Base-by-base conservation (phyloP, 2,329 filamentous ascomycete species). In the Trichoderma afroharzianum region DNA sequence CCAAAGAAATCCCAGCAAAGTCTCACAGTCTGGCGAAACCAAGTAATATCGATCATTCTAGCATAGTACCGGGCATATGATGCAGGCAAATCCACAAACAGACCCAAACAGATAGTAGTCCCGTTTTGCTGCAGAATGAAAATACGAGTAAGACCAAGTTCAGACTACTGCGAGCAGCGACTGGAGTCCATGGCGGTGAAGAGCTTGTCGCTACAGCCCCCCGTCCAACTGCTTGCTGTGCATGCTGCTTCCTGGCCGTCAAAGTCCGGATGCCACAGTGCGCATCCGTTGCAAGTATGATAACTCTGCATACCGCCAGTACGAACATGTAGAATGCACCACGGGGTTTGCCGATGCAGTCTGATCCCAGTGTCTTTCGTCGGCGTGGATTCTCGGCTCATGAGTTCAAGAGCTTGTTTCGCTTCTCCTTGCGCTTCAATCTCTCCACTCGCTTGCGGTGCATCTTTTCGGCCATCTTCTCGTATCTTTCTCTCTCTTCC, bases 391-490 rank as follows among this genome's bases (percentile, higher is more conserved):
- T 47, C n/a, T 58, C 26, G 32, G 66, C 75, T 81, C 84, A 91
- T 73, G 89, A 91, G 80, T 91, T 91, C 77, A 92, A 80, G 80
- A 94, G 83, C 85, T 95, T 96, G 83, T 95, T 99, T 80, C 96
- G 90, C 91, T 98, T 98, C 86, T 99, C 96, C 82, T 94, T 93
- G 79, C 95, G 89, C 90, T 94, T 97, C 82, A 97, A 83, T 77
- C 96, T 89, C 83, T 99, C 96, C 14, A 98, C 92, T 73, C 95
- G 88, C 87, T 97, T 98, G 83, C 89, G 90, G 85, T 98, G 95
- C 96, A 99, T 98, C 85, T 96, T 98, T 84, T 94, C 93, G 24
- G 94, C 95, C 89, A 99, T 89, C 85, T 95, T 93, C 81, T 94
- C 93, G 80, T 95, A 98, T 76, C 95, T 87, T 78, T 95, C 94